Evolutionary conservation across 2,329 filamentous ascomycete genomes (phyloP), one percentile per base, ranked within the genome.

Genomic region (Seiridium unicorne): DNA sequence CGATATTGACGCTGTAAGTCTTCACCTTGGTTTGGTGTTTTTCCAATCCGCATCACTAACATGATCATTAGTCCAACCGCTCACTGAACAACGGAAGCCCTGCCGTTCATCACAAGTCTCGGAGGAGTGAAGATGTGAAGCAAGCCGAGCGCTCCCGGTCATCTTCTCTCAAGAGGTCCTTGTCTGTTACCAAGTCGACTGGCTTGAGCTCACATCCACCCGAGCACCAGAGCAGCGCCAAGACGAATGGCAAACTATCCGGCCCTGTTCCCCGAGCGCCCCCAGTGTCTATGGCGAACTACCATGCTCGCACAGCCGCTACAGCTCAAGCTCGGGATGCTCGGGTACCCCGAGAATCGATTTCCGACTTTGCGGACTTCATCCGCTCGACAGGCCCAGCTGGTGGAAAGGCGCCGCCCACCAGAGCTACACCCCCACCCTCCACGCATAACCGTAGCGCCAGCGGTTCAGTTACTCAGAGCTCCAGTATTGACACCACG

Each of bases 341-440:
- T 1, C 84, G 89, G 62, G 80, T 90, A 7, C 82, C 86, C 8
- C 80, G 82, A 4, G 90, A 93, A 63, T 92, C 92, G 0, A 85
- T 89, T 7, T 82, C 87, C 51, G 93, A 97, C 68, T 92, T 97
- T 76, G 91, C 92, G 31, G 90, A 96, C 61, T 97, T 97, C 72
- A 92, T 96, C 68, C 89, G 92, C 61, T 91, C 90, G 1, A 96
- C 92, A 36, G 92, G 92, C 2, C 90, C 94, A 13, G 71, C 81
- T n/a, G 77, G 76, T 44, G 79, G 79, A 48, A 63, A 56, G 58
- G 42, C 5, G 18, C 63, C 31, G 62, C 61, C 34, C 44, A 63
- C 64, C 36, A 69, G 69, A 57, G 63, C 61, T 35, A 67, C 68
- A 49, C 58, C 70, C 3, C 69, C 71, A 56, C 65, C 65, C 34